Conservation (phyloP, 371 early-diverging fungal species). For the Sporodiniella umbellata region DNA sequence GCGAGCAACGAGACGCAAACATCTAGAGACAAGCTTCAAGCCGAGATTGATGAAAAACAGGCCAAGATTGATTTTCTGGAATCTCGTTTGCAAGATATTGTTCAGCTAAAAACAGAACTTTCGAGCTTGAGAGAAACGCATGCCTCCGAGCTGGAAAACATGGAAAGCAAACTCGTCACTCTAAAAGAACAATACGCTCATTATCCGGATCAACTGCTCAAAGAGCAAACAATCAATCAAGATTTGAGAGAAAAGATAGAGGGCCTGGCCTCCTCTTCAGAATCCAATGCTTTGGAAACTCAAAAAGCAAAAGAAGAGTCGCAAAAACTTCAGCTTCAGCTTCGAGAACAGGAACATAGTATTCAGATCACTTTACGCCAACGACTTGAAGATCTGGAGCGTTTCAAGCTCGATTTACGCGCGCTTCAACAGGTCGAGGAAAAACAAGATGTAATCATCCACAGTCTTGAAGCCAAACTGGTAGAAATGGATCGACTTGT, state of each 20-base stretch:
- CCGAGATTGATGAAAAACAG: conserved; percentile 9
- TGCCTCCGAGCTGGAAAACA: conserved; percentile 10
- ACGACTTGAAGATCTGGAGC: conserved; percentile 30
- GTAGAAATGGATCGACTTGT: conserved; percentile 33
- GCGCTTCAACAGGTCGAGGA: conserved; percentile 28
- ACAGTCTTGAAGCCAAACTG: conserved; percentile 29
- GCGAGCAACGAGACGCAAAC: conserved; percentile 14
- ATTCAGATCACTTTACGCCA: conserved; percentile 18
- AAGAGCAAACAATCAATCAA: conserved; percentile 1
- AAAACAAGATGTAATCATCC: conserved; percentile 42
- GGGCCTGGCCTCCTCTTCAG: conserved; percentile 5
- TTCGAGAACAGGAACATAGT: conserved; percentile 27
- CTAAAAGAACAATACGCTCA: conserved; percentile 6
- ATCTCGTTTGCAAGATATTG: conserved; percentile 22
- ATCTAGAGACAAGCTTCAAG: neutral
- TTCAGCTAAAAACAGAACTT: conserved; percentile 18
- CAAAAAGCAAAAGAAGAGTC: conserved; percentile 7
- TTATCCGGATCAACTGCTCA: conserved; percentile 1
- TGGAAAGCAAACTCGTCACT: conserved; percentile 6
- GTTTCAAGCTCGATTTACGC: conserved; percentile 24
- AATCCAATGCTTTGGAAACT: conserved; percentile 5
- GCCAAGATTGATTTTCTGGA: conserved; percentile 18
- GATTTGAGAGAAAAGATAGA: conserved; percentile 9
- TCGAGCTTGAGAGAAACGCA: conserved; percentile 19
- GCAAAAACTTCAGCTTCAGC: conserved; percentile 14